Base-by-base conservation (phyloP, 2,329 filamentous ascomycete species). In the Reticulascus tulasneorum region DNA sequence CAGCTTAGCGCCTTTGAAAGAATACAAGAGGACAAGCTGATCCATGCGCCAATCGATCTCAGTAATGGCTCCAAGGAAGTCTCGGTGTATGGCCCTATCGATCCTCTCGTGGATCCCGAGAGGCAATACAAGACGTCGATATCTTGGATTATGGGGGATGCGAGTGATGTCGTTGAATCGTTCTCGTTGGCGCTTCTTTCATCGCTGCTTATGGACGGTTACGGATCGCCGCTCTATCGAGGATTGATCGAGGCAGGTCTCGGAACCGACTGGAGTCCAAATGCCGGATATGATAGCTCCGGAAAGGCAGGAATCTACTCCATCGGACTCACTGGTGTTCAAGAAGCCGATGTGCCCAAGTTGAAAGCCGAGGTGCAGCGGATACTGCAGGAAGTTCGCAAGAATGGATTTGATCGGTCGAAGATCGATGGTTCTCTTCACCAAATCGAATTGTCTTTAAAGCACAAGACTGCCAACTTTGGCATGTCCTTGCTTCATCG, bases 401-500 rank as follows among this genome's bases (percentile, higher is more conserved):
- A 80, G 18, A 85, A 82, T 41, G 91, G 93, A 0, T 95, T 98
- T 49, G 89, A 93, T 40, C 74, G 82, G 51, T 79, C 82, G 50
- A 98, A 98, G 62, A 87, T 98, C 40, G 87, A 95, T 45, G 93
- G 93, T 4, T 85, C 94, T 45, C 73, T 98, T 35, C 93, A 98
- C 59, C 91, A 97, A 59, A 66, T 97, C 5, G 93, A 98, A 57
- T 73, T 98, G n/a, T 76, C 82, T 1, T 66, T 97, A 31, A 96
- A 96, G 64, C 89, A 98, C 66, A 97, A 97, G 70, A 96, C 89
- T 1, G 87, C 93, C 36, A 89, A 85, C 52, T 98, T 98, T 55
- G 93, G 93, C 11, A 87, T 96, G 73, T 82, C 83, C 13, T 77
- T 97, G 35, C 79, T 98, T 61, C 87, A 95, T 50, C 80, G 91